Evolutionary conservation across 2,329 filamentous ascomycete species (phyloP), one percentile per base, ranked within the genome.

Genomic region (Proliferodiscus dingleyae): DNA sequence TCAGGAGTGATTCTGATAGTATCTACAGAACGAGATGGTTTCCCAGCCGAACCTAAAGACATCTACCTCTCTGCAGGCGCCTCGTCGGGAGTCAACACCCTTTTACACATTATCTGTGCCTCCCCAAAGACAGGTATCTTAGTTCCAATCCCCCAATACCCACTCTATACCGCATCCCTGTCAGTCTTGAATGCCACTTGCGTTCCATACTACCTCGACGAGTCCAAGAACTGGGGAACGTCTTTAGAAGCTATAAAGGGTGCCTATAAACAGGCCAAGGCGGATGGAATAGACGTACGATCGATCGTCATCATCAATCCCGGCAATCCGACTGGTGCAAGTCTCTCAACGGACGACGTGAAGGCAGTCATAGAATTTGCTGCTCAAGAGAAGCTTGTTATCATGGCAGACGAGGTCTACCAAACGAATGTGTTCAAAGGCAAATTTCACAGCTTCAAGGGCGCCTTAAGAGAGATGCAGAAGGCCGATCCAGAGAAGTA

Each of bases 271-370:
- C 81, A 87, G 64, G 91, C 90, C 53, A 80, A 83, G 64, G 71
- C 73, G 43, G 78, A 87, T 42, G 90, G 89, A 51, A 83, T 83
- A 50, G 89, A 97, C 58, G 87, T 96, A 43, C 88, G 90, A 60
- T 87, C 88, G 58, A 89, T 98, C 58, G 91, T 93, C 56, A 85
- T 98, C 60, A 98, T 98, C 74, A 98, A 98, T 77, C 93, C 93
- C 0, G 93, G 93, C 49, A 98, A 98, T 72, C 93, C 93, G 3
- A 98, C 93, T 2, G 93, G 93, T 56, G 89, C 89, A 41, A 93
- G 85, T 43, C 78, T 98, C 15, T 74, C 83, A 28, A 78, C 85
- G 54, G 76, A 81, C 16, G 89, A 96, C 62, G 83, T 98, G 66
- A 81, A 84, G 61, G 76, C 78, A 41, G 87, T 97, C n/a, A 77